Evolutionary conservation across 2,329 filamentous ascomycete species (phyloP).

Genomic region (Fusarium napiforme): DNA sequence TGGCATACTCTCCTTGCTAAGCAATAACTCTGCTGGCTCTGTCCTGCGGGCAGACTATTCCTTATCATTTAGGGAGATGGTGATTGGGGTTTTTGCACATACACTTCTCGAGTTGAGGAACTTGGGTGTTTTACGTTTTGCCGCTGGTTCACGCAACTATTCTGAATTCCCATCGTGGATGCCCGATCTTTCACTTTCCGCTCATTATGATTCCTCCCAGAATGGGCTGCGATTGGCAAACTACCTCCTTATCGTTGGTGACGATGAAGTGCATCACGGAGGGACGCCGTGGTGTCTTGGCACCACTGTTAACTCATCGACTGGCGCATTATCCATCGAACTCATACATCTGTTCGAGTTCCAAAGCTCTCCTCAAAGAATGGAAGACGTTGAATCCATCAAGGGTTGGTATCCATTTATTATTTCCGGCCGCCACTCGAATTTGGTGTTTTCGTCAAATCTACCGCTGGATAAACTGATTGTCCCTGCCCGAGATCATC

Average conservation of each 20-base stretch:
- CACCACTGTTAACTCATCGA: not conserved
- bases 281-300: not conserved
- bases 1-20: not conserved
- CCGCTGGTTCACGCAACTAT: not conserved
- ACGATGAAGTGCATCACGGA: not conserved
- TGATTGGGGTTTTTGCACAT: not conserved
- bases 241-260: not conserved
- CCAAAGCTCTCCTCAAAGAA: no score
- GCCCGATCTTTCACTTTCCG: no score
- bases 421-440: not conserved
- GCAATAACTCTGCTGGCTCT: not conserved
- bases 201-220: no score
- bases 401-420: not conserved
- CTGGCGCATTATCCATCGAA: not conserved
- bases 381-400: no score
- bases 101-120: not conserved
- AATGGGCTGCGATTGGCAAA: no score
- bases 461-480: not conserved
- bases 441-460: not conserved
- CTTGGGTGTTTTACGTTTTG: not conserved
- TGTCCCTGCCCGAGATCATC: not conserved
- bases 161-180: not conserved
- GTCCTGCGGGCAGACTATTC: not conserved
- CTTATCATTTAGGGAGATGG: not conserved
- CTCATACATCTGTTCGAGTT: not conserved